phyloP scores from a whole-genome alignment of 2,329 filamentous ascomycete species.

The Malbranchea cinnamomea region DNA sequence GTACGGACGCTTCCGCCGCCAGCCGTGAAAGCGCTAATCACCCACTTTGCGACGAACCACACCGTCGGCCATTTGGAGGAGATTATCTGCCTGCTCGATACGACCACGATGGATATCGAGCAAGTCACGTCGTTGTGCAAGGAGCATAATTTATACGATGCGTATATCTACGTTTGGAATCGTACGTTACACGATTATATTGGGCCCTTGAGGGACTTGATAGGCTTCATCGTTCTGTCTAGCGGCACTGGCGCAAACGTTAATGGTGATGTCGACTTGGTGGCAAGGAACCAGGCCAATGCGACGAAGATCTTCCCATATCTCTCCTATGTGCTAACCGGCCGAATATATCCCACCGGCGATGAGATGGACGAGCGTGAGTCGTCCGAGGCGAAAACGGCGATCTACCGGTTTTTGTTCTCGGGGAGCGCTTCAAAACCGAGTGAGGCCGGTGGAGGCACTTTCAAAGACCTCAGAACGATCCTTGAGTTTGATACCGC shows the following conservation, averaged over 20 bases:
- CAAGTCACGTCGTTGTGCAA: constrained; percentile 85
- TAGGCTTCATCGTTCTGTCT: constrained; percentile 36
- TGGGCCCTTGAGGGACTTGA: constrained; percentile 72
- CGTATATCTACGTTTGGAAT: constrained; percentile 94
- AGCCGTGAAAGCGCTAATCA: constrained; percentile 73
- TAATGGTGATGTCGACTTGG: constrained; percentile 37
- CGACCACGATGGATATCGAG: constrained; percentile 80
- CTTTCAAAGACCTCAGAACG: constrained; percentile 67
- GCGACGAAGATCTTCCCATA: constrained; percentile 91
- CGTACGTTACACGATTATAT: constrained; percentile 78
- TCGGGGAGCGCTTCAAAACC: constrained; percentile 40
- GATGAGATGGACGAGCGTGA: constrained; percentile 56
- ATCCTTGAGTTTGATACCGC: constrained; percentile 79
- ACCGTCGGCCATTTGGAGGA: constrained; percentile 73
- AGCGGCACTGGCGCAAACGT: constrained; percentile 11
- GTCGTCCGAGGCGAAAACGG: constrained; percentile 63
- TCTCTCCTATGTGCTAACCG: constrained; percentile 78
- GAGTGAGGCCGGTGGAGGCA: not conserved
- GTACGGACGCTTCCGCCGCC: constrained; percentile 64
- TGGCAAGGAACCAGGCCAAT: constrained; percentile 42
- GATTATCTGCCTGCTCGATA: constrained; percentile 86
- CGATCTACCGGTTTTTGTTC: constrained; percentile 88
- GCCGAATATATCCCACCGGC: constrained; percentile 81
- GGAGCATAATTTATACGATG: constrained; percentile 83
- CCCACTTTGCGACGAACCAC: constrained; percentile 61